Evolutionary conservation across 2,329 filamentous ascomycete genomes (phyloP).

Genomic region (Trichocomaceae sp.): DNA sequence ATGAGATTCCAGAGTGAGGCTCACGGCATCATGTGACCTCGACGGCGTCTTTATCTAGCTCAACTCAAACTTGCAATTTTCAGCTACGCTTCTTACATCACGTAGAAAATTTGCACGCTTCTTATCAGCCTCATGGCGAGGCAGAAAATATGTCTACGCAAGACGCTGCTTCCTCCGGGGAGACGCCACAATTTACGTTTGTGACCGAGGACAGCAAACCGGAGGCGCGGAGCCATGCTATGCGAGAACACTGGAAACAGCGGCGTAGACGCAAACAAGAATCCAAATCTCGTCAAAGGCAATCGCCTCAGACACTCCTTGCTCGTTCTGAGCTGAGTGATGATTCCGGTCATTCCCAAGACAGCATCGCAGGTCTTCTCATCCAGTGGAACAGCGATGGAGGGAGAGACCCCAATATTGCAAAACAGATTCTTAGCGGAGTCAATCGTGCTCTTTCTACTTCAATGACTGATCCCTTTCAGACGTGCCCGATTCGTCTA

Average conservation of each 20-base stretch:
- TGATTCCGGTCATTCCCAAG: not conserved
- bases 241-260: slow-evolving; percentile 32
- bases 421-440: slow-evolving; percentile 17
- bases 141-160: not conserved
- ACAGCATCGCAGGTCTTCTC: not conserved
- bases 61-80: not conserved
- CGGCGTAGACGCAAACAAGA: slow-evolving; percentile 18
- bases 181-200: slow-evolving; percentile 17
- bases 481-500: not conserved
- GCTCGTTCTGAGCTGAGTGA: not conserved
- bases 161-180: not conserved
- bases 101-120: not conserved
- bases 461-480: not conserved
- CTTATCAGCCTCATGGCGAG: not conserved
- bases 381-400: not conserved
- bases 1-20: not conserved
- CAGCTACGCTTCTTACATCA: not conserved
- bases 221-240: slow-evolving; percentile 31
- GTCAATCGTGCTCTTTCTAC: slow-evolving; percentile 23
- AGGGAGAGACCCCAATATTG: not conserved
- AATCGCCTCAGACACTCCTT: not conserved
- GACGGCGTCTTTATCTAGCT: not conserved
- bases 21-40: not conserved
- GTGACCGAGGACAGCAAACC: slow-evolving; percentile 18
- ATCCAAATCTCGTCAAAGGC: not conserved